These are phyloP conservation scores for Linum usitatissimum DNA, from an alignment of 345 rosid genomes.

Conservation along the genomic window DNA sequence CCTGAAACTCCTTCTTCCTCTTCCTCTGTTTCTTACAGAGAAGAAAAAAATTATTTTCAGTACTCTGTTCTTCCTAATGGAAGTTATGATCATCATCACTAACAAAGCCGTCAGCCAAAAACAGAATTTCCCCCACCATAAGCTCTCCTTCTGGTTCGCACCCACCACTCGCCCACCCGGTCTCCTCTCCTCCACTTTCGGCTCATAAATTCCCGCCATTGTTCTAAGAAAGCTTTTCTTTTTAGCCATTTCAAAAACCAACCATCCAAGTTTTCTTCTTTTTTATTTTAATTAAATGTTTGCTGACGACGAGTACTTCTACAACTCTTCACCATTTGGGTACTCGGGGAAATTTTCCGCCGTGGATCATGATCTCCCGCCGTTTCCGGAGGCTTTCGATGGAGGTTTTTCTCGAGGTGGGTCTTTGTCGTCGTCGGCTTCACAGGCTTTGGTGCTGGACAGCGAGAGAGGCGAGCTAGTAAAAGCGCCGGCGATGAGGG, in stretches of 20 bases:
- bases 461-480: slow-evolving; percentile 48
- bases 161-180: slow-evolving; percentile 67
- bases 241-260: too few relatives aligned
- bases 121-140: slow-evolving; percentile 45
- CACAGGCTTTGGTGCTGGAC: slow-evolving; percentile 44
- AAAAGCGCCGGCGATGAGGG: slow-evolving; percentile 29
- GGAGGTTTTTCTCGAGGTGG: slow-evolving; percentile 20
- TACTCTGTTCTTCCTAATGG: slow-evolving; percentile 24
- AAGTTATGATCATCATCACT: slow-evolving; percentile 25
- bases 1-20: not conserved
- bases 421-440: slow-evolving; percentile 8
- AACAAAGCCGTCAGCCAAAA: slow-evolving; percentile 26
- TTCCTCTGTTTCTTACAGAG: slow-evolving; percentile 8
- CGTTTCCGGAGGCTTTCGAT: slow-evolving; percentile 16
- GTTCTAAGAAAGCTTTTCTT: not conserved
- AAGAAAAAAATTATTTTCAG: not conserved
- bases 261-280: not conserved
- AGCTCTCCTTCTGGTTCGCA: slow-evolving; percentile 65
- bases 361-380: slow-evolving; percentile 22
- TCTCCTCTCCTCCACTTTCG: slow-evolving; percentile 17
- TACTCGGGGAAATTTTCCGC: slow-evolving; percentile 9
- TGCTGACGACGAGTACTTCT: slow-evolving; percentile 15
- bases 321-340: slow-evolving; percentile 25
- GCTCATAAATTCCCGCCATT: slow-evolving; percentile 13
- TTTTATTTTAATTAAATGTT: slow-evolving; percentile 19